Evolutionary conservation across 805 yeast species (phyloP), one percentile per base, ranked within the genome.

Genomic region (Saccharomycopsis sp.): DNA sequence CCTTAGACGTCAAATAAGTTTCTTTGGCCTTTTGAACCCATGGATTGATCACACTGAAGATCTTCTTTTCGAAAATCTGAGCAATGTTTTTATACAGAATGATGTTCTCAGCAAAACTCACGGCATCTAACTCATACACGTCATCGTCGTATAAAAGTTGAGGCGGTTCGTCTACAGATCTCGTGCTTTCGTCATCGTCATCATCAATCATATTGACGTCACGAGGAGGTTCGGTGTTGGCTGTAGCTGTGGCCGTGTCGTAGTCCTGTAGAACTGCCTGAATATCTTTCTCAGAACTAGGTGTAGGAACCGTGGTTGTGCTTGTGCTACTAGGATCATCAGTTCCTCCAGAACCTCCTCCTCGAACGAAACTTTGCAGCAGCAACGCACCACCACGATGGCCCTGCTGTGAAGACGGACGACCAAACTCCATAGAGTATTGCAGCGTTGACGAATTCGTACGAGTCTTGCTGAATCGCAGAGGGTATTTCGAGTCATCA

Each of bases 1-100:
- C 80, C 14, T 85, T 82, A 63, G 82, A 83, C 24, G 80, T 77
- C 25, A 87, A 73, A 58, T 84, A 83, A 1, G 93, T 82, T n/a
- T 79, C 78, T 64, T 89, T 87, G 0, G 96, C 86, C 67, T 91
- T 89, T 58, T 82, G 79, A 66, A 90, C 80, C 86, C 97, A 86
- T 2, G 93, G 96, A 2, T 87, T 83, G 35, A 89, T 75, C 1
- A 87, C 85, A 1, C 75, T 73, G 65, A 88, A 83, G 22, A 91
- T 77, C 50, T 94, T 79, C 63, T 80, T 82, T 55, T 82, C 80
- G 70, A 92, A 89, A 3, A 89, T 79, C 20, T 83, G 79, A 56
- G 84, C 85, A 15, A 87, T 83, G 61, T 86, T 91, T 64, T 86
- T 86, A 14, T 56, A 56, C 15, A 56, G 42, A 22, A 61, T 53